Evolutionary conservation across 805 yeast genomes (phyloP).

Genomic region (Schwanniomyces occidentalis): DNA sequence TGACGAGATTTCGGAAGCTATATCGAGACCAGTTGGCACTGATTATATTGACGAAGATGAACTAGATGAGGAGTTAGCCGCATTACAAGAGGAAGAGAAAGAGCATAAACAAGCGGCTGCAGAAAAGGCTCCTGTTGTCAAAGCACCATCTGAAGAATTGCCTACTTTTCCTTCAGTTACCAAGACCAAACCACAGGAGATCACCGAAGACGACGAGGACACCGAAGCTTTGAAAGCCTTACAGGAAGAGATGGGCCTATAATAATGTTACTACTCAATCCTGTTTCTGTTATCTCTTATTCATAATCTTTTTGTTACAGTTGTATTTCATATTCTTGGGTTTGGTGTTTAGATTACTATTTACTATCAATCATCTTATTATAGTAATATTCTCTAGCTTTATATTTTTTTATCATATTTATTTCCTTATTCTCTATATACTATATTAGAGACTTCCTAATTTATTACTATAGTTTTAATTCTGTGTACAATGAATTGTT

Average conservation of each 20-base stretch:
- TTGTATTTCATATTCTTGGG: constrained; percentile 1
- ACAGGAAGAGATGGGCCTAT: constrained; percentile 86
- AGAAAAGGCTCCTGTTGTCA: constrained; percentile 13
- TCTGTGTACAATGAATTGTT: too few relatives aligned
- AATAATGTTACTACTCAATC: constrained; percentile 16
- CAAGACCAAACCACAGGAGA: constrained; percentile 40
- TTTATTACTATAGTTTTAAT: too few relatives aligned
- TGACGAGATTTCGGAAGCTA: constrained; percentile 94
- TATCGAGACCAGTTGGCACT: constrained; percentile 86
- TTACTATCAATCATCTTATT: too few relatives aligned
- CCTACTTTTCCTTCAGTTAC: constrained; percentile 48
- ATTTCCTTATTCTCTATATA: too few relatives aligned
- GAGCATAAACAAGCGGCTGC: constrained; percentile 32
- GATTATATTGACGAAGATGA: constrained; percentile 89
- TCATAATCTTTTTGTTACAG: constrained; percentile 3
- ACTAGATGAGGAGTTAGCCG: constrained; percentile 90
- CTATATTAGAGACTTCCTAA: too few relatives aligned
- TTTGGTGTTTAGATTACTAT: constrained; percentile 1
- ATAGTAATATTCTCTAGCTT: too few relatives aligned
- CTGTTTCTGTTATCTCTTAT: too few relatives aligned
- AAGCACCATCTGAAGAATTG: constrained; percentile 31
- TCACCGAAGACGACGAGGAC: constrained; percentile 70
- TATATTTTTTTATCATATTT: too few relatives aligned
- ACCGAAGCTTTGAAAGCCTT: constrained; percentile 77
- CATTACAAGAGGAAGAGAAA: constrained; percentile 77